Base-by-base conservation (phyloP, 768 basidiomycete genomes). In the Termitomyces sp. region DNA sequence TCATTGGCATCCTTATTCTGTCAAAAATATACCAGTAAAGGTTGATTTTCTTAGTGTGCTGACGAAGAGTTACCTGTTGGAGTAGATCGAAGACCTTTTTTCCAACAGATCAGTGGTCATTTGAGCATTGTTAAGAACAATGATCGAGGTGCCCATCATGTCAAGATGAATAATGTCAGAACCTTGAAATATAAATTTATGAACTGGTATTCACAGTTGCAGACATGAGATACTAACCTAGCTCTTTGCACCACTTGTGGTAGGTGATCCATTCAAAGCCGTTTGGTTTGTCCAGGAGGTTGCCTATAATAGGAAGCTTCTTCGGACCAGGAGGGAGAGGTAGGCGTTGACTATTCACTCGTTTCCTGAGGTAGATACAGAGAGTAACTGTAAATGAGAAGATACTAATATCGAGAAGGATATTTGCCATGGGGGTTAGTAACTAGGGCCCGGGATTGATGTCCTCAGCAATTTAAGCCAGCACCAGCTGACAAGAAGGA, bases 91-190 rank as follows among this genome's bases (percentile, higher is more conserved):
- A 20, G 65, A 68, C 48, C 67, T 60, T 48, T 57, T 65, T 18
- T 69, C 67, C 12, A 71, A 53, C 22, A 73, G 59, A 20, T 71
- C 69, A 6, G 58, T 62, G 13, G 65, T 61, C 1, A 65, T 58
- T 30, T 67, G 59, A 1, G 58, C 56, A 42, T 60, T 66, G 52
- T 69, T 64, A 11, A 70, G 53, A 22, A 70, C 59, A 33, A 70
- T 58, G 22, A 71, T 54, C 0, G 65, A 66, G 16, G 62, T 61
- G 4, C 70, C 69, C 5, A 54, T 58, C 5, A 67, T 49, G 50
- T 63, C 55, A 15, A 70, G 55, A 54, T 69, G 68, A n/a, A 71
- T 65, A n/a, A 70, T 66, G 36, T 68, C 68, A 24, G 67, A 66
- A 12, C 59, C 67, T 68, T 45, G 5, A 3, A 18, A 6, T 5